Evolutionary conservation across 1,284 basidiomycete species (phyloP), one percentile per base, ranked within the genome.

Genomic region (Fomitopsis schrenkii): DNA sequence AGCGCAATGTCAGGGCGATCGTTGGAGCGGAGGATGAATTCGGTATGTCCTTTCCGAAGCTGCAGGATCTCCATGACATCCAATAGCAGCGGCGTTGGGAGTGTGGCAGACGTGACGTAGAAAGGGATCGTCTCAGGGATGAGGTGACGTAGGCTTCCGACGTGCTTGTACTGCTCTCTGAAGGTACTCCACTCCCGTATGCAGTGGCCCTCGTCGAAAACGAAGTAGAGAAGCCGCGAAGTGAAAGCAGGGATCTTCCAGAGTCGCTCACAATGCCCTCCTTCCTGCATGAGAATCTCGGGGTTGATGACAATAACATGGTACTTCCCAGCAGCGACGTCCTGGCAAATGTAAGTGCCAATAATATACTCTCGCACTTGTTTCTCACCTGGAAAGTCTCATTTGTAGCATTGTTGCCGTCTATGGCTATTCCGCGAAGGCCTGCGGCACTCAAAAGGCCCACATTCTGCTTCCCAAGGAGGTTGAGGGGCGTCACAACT

Each of bases 131-230:
- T 26, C 3, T 61, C 46, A 8, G 73, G 68, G 9, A 77, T 62
- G 3, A 75, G 54, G 58, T 68, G 68, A 5, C 68, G 66, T 0
- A 77, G 66, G 2, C 57, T 54, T 0, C 70, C 66, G 42, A 72
- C 57, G 17, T 74, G 45, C 9, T 62, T 62, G 64, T 74, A 78
- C 59, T 76, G 71, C 10, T 63, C 64, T 2, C 72, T 64, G 62
- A 78, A 77, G 0, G 56, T 33, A 15, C 73, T 72, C 77, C 77
- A 78, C 50, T 70, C 62, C 35, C 69, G 72, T 46, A 77, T 67
- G 59, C 75, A 77, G 50, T 79, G 76, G 0, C 61, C 77, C 63
- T 79, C 75, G 59, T 79, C 76, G 52, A 73, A 74, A 1, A 72
- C 64, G n/a, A 78, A 44, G 57, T 67, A 67, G 5, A 75, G 40